Base-by-base conservation (phyloP, 23 red algal species). In the Rhodosorus marinus region DNA sequence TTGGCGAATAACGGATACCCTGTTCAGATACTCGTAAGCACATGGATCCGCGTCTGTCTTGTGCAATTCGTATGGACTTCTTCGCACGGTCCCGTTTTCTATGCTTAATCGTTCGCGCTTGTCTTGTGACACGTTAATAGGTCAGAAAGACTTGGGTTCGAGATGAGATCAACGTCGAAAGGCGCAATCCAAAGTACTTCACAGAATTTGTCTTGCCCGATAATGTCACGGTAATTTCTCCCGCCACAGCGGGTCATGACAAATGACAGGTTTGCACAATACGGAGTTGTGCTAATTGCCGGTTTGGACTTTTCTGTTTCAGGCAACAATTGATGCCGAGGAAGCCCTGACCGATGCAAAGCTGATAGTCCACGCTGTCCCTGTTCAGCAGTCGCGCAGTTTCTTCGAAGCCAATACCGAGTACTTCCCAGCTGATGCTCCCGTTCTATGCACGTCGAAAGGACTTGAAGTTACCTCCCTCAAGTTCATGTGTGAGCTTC, bases 301-400 rank as follows among this genome's bases (percentile, higher is more conserved):
- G n/a, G n/a, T n/a, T n/a, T n/a, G n/a, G n/a, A n/a, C n/a, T n/a
- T n/a, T n/a, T n/a, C n/a, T n/a, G n/a, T n/a, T n/a, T n/a, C n/a
- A n/a, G n/a, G n/a, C n/a, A n/a, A 95, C 88, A 23, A 49, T 40
- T 11, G 63, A 79, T 51, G 35, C 33, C 2, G 76, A 45, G 3
- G 76, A 65, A 36, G 88, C 77, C 7, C 81, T 95, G 48, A 29
- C 29, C 29, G 57, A 64, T 35, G 62, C 69, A 1, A 47, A 64
- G n/a, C 66, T 95, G 5, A 73, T 69, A 23, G 88, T 95, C 14
- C 88, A 95, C 49, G 88, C 88, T 30, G 47, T 95, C 32, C 88
- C 88, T 0, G 88, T 95, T 0, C 88, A 95, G 51, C 54, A 58
- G 1, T 71, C 76, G 8, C 57, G 72, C 9, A 59, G 72, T 11